phyloP scores from a whole-genome alignment of 2,329 filamentous ascomycete species.

The Penicillium aurantiogriseum region DNA sequence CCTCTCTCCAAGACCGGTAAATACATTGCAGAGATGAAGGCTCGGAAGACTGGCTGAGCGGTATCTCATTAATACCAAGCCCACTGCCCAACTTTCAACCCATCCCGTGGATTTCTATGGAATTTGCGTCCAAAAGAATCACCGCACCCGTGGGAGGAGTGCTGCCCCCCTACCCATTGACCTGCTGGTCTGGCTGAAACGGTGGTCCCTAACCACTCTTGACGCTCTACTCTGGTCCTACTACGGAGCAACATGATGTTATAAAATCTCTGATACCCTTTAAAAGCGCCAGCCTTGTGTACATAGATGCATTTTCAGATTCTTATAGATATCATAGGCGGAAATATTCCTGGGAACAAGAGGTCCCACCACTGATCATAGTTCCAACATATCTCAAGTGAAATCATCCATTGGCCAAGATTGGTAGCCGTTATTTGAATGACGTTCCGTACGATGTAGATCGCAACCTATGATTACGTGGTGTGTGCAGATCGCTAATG shows the following conservation, averaged over 20 bases:
- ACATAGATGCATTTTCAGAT: constrained; percentile 5
- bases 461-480: background rate
- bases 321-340: constrained; percentile 2
- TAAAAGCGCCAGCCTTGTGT: background rate
- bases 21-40: constrained; percentile 88
- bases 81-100: background rate
- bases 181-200: background rate
- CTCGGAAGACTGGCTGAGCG: constrained; percentile 53
- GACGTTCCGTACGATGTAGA: background rate
- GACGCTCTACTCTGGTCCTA: background rate
- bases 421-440: background rate
- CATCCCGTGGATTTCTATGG: background rate
- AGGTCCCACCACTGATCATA: background rate
- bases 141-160: background rate
- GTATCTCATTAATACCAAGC: background rate
- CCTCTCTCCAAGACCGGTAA: constrained; percentile 65
- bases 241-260: background rate
- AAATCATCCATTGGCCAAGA: background rate
- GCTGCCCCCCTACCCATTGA: background rate
- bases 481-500: background rate
- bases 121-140: background rate
- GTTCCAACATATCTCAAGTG: background rate
- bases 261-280: constrained; percentile 5
- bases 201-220: background rate
- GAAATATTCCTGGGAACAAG: background rate